Base-by-base conservation (phyloP, 495 filamentous ascomycete genomes). In the Hypoxylon fuscum region DNA sequence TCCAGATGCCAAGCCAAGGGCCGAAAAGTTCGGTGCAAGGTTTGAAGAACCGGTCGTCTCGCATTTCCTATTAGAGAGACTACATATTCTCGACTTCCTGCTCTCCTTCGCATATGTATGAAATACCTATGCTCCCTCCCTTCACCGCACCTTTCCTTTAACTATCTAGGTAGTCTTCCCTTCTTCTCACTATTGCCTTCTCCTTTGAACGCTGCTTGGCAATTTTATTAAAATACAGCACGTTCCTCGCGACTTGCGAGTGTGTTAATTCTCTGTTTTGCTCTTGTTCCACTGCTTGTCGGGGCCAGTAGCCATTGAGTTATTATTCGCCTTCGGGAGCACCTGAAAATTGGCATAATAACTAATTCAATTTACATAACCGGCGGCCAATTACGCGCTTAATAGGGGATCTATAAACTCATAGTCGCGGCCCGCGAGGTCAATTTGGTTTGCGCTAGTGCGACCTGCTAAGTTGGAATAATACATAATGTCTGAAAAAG, bases 401-500 rank as follows among this genome's bases (percentile, higher is more conserved):
- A 29, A 29, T 41, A 29, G n/a, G 21, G 29, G 11, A 47, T 29
- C 15, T 47, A 14, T 38, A 20, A 1, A 21, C 10, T 45, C 20
- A n/a, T 31, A 31, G 17, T 15, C 1, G 48, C 37, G 49, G 31
- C 15, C 35, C 11, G 14, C 34, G 27, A n/a, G 42, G 43, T 23
- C 34, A 17, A 35, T 25, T n/a, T 42, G 14, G 40, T 34, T 37
- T 17, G 27, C 38, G 6, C 34, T 23, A 38, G 27, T 23, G 29
- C 38, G 29, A 27, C 37, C 10, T 44, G 15, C 11, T 49, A 11
- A 3, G 40, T 22, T 18, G 38, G 15, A 37, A 32, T 38, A 14
- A 7, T 7, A 12, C 22, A 50, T 38, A 5, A 66, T 66, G 62
- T 46, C 64, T 5, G 43, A 65, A n/a, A 60, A 48, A 23, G 68